A percentile compares a stretch with the other conserved stretches of the same genome.
phyloP scores from a whole-genome alignment of 2,329 filamentous ascomycete genomes.

The Apiospora sp. region DNA sequence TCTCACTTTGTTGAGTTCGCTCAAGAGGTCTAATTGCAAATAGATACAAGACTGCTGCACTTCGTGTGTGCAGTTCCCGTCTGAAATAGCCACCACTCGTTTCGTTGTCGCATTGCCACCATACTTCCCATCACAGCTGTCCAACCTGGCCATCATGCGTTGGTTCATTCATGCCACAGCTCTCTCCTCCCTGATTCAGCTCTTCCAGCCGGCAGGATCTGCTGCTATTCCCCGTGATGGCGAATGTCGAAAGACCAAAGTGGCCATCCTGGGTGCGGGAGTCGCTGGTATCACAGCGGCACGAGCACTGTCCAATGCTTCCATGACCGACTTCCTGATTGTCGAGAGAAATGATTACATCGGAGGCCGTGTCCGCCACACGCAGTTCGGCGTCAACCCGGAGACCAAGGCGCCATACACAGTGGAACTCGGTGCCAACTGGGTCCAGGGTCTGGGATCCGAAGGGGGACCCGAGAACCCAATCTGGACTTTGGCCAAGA shows the following conservation, averaged over 20 bases:
- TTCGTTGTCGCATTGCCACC: not conserved
- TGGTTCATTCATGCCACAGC: not conserved
- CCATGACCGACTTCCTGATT: conserved; percentile 69
- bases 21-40: not conserved
- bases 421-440: conserved; percentile 74
- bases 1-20: not conserved
- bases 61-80: not conserved
- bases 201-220: conserved; percentile 7
- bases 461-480: conserved; percentile 60
- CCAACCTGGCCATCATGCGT: not conserved
- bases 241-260: conserved; percentile 46
- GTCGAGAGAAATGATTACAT: conserved; percentile 69
- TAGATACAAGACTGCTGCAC: not conserved
- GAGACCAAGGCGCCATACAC: conserved; percentile 60
- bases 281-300: conserved; percentile 70
- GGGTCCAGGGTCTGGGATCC: conserved; percentile 51
- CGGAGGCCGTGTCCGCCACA: conserved; percentile 68
- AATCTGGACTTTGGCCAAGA: conserved; percentile 68
- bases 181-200: not conserved
- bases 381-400: conserved; percentile 58
- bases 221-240: conserved; percentile 1
- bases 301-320: conserved; percentile 67
- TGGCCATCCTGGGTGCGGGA: conserved; percentile 62
- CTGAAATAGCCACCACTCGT: not conserved
- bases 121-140: not conserved